phyloP scores from a whole-genome alignment of 1,139 yeast species.

The Candida neerlandica region DNA sequence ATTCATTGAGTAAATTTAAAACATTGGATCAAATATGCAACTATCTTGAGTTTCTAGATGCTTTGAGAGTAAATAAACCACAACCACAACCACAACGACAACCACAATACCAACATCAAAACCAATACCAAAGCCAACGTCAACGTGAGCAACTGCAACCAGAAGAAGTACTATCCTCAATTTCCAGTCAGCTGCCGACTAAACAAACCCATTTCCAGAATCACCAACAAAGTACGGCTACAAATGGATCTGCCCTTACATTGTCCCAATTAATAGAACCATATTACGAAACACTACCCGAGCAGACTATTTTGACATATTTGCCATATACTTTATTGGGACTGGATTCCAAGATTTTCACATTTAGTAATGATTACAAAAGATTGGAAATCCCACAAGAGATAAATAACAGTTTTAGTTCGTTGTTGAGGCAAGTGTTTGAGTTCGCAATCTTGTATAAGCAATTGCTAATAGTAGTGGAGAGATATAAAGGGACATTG shows the following conservation, averaged over 20 bases:
- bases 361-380: constrained; percentile 39
- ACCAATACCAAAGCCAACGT: neutral
- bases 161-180: constrained; percentile 5
- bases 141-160: neutral
- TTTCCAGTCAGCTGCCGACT: neutral
- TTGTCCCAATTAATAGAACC: constrained; percentile 29
- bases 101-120: neutral
- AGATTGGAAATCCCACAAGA: constrained; percentile 50
- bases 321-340: constrained; percentile 74
- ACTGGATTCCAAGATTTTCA: constrained; percentile 64
- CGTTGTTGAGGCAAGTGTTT: constrained; percentile 56
- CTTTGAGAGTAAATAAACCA: constrained; percentile 16
- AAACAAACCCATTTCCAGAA: constrained; percentile 1
- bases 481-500: constrained; percentile 26
- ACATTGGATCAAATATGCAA: constrained; percentile 37
- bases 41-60: constrained; percentile 38
- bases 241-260: constrained; percentile 10
- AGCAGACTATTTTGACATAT: constrained; percentile 55
- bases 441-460: constrained; percentile 77
- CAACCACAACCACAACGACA: neutral
- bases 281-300: constrained; percentile 42
- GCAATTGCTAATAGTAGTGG: constrained; percentile 39
- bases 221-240: neutral
- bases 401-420: constrained; percentile 60
- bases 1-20: constrained; percentile 30